Percentiles rank a stretch among this genome's conserved stretches.
Conservation (phyloP, 805 yeast genomes). For the Candida takata region DNA sequence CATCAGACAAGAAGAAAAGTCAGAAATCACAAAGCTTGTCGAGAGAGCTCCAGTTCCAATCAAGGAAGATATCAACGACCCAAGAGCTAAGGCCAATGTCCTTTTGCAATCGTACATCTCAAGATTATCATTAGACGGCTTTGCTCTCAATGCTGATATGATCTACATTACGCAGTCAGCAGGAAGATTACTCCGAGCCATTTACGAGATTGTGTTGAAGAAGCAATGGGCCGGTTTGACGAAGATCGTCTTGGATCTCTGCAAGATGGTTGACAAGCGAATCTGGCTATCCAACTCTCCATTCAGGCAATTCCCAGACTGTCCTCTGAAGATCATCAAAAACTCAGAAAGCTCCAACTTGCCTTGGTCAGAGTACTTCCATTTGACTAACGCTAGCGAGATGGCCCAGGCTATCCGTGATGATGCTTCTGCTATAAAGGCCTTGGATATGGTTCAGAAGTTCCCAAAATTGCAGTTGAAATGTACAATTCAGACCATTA, state of each 20-base stretch:
- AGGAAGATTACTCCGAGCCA: constrained; percentile 78
- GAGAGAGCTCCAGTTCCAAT: constrained; percentile 84
- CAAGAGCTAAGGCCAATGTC: constrained; percentile 71
- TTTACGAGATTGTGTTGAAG: constrained; percentile 66
- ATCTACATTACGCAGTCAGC: constrained; percentile 89
- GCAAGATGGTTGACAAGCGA: constrained; percentile 74
- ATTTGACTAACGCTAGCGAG: constrained; percentile 59
- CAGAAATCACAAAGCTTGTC: constrained; percentile 60
- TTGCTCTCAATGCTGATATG: constrained; percentile 91
- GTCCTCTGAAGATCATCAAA: constrained; percentile 62
- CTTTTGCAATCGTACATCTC: constrained; percentile 86
- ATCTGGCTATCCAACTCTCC: constrained; percentile 87
- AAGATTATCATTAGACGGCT: constrained; percentile 67
- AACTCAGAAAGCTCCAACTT: constrained; percentile 74
- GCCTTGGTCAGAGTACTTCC: constrained; percentile 77
- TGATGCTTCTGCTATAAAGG: constrained; percentile 55
- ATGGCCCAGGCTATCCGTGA: constrained; percentile 76
- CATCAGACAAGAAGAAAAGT: constrained; percentile 77
- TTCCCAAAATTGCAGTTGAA: constrained; percentile 65
- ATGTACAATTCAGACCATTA: constrained; percentile 69
- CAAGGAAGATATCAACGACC: constrained; percentile 61
- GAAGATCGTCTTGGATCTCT: constrained; percentile 48
- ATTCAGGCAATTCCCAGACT: constrained; percentile 70
- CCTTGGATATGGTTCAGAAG: constrained; percentile 51
- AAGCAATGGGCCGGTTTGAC: constrained; percentile 69